These are phyloP conservation scores for Ceratocystis smalleyi DNA, from an alignment of 2,329 filamentous ascomycete species.

Conservation along the genomic window DNA sequence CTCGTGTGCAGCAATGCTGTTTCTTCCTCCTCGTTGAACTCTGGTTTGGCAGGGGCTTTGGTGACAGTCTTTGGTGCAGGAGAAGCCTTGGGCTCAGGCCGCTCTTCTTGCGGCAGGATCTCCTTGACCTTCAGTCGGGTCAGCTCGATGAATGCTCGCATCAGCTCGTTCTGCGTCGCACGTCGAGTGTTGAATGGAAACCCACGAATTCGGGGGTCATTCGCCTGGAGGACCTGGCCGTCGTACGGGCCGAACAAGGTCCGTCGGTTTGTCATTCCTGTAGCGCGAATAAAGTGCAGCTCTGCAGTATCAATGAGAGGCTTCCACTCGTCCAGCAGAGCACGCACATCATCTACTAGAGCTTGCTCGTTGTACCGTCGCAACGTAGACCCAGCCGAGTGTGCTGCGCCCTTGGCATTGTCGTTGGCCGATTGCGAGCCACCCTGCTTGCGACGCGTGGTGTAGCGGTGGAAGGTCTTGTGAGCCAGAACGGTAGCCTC, in stretches of 20 bases:
- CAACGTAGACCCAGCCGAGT: constrained; percentile 80
- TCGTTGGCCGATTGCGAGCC: constrained; percentile 90
- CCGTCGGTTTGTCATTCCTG: constrained; percentile 68
- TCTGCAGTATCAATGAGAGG: constrained; percentile 68
- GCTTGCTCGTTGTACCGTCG: constrained; percentile 91
- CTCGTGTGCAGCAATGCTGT: constrained; percentile 67
- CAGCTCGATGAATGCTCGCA: constrained; percentile 86
- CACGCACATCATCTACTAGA: constrained; percentile 72
- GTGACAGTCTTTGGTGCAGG: constrained; percentile 25
- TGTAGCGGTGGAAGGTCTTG: constrained; percentile 97
- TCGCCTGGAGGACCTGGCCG: constrained; percentile 62
- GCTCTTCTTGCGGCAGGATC: constrained; percentile 49
- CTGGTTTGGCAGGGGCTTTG: constrained; percentile 43
- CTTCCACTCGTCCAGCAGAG: constrained; percentile 72
- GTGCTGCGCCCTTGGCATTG: constrained; percentile 79
- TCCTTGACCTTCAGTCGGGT: constrained; percentile 76
- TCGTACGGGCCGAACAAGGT: constrained; percentile 89
- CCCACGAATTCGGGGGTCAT: constrained; percentile 64
- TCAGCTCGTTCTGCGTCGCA: constrained; percentile 84
- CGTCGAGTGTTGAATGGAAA: constrained; percentile 89
- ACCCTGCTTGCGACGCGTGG: constrained; percentile 88
- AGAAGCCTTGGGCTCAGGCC: constrained; percentile 25
- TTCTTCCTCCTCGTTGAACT: constrained; percentile 70
- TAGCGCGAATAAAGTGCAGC: constrained; percentile 76
- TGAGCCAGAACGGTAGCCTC: constrained; percentile 82